These are phyloP conservation scores for Coffea eugenioides DNA, from an alignment of 257 asterid genomes.

Conservation along the genomic window DNA sequence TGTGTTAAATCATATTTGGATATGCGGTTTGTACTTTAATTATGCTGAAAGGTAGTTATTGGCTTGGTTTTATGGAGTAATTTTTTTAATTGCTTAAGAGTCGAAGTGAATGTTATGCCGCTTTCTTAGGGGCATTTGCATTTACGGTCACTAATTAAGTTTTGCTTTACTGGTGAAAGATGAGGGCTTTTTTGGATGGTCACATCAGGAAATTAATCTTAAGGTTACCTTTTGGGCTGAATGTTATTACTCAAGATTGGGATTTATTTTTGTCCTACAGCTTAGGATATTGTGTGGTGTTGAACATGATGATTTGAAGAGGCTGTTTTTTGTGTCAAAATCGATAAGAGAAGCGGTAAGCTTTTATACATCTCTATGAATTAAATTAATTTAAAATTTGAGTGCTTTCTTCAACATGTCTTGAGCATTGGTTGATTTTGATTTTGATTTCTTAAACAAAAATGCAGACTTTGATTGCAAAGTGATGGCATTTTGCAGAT, in stretches of 20 bases:
- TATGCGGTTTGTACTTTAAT: not conserved
- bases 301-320: conserved; percentile 80
- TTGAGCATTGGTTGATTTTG: not conserved
- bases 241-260: not conserved
- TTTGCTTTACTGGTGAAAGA: not conserved
- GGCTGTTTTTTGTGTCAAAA: conserved; percentile 55
- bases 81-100: not conserved
- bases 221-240: not conserved
- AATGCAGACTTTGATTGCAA: conserved; percentile 62
- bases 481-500: conserved; percentile 57
- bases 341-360: conserved; percentile 41
- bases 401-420: not conserved
- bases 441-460: not conserved
- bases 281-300: conserved; percentile 67
- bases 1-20: not conserved
- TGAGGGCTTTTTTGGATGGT: not conserved
- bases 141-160: not conserved
- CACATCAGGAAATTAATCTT: not conserved
- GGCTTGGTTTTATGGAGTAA: not conserved
- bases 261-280: conserved; percentile 16
- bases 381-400: not conserved
- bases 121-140: too few relatives aligned
- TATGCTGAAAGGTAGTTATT: not conserved
- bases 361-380: not conserved
- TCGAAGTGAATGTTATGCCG: not conserved